phyloP scores from a whole-genome alignment of 2,329 filamentous ascomycete genomes.

The Pseudogymnoascus sp. region DNA sequence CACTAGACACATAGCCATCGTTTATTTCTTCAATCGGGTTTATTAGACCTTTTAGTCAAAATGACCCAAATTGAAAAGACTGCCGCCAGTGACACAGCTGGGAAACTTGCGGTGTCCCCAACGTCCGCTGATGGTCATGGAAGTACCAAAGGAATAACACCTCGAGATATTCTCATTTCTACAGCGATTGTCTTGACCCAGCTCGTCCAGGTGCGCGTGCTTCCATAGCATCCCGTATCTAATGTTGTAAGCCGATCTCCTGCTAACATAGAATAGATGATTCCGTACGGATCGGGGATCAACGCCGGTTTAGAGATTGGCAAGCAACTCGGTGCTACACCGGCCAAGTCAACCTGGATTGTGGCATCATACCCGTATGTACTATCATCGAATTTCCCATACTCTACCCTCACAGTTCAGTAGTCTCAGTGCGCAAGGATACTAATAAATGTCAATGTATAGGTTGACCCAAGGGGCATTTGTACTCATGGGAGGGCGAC shows the following conservation, averaged over 20 bases:
- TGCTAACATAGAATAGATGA: slow-evolving; percentile 6
- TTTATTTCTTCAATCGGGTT: background rate
- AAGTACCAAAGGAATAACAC: background rate
- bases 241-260: background rate
- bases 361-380: slow-evolving; percentile 33
- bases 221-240: background rate
- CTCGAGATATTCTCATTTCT: background rate
- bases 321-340: background rate
- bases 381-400: background rate
- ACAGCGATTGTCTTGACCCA: background rate
- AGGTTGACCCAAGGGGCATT: slow-evolving; percentile 46
- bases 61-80: background rate
- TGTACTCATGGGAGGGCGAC: slow-evolving; percentile 44
- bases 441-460: background rate
- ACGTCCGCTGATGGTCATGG: background rate
- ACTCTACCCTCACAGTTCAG: background rate
- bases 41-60: background rate
- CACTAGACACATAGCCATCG: background rate
- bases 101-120: background rate
- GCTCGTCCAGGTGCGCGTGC: background rate
- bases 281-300: background rate
- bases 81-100: background rate
- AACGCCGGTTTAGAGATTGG: slow-evolving; percentile 2
- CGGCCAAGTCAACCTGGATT: slow-evolving; percentile 34
- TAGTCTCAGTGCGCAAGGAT: slow-evolving; percentile 8